These are phyloP conservation scores for Avena sativa DNA, from an alignment of 176 grass and related monocot genomes.

Conservation along the genomic window DNA sequence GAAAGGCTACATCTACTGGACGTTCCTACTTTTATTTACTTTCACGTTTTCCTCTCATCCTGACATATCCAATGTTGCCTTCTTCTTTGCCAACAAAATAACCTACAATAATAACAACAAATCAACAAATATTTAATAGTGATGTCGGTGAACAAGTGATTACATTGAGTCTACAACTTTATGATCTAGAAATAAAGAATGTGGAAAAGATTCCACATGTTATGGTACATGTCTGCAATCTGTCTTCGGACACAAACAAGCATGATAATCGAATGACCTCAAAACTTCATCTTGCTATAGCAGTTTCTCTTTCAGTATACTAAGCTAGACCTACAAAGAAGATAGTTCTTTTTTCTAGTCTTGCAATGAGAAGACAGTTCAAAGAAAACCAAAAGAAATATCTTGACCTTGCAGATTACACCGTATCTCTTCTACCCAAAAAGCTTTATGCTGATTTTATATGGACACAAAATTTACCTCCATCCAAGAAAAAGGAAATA, in stretches of 20 bases:
- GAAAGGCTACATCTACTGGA: neutral
- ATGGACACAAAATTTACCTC: too few relatives aligned
- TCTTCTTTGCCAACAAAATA: neutral
- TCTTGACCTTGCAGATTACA: too few relatives aligned
- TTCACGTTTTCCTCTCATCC: neutral
- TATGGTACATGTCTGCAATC: neutral
- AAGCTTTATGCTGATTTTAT: too few relatives aligned
- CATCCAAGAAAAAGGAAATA: too few relatives aligned
- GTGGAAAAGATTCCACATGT: neutral
- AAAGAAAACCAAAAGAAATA: too few relatives aligned
- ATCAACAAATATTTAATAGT: neutral
- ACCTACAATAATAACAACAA: neutral
- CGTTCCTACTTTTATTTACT: neutral
- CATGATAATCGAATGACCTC: slow-evolving; percentile 47
- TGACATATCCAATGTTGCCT: neutral
- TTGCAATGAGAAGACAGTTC: neutral
- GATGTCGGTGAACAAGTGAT: neutral
- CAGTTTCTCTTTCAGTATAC: slow-evolving; percentile 63
- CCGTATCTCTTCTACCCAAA: too few relatives aligned
- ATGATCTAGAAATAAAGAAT: neutral
- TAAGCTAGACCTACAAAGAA: slow-evolving; percentile 64
- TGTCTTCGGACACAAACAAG: neutral
- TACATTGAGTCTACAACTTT: neutral
- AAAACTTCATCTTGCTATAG: slow-evolving; percentile 79
- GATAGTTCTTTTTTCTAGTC: slow-evolving; percentile 67